Evolutionary conservation across 306 rosid genomes (phyloP).

Genomic region (Macrotyloma uniflorum): DNA sequence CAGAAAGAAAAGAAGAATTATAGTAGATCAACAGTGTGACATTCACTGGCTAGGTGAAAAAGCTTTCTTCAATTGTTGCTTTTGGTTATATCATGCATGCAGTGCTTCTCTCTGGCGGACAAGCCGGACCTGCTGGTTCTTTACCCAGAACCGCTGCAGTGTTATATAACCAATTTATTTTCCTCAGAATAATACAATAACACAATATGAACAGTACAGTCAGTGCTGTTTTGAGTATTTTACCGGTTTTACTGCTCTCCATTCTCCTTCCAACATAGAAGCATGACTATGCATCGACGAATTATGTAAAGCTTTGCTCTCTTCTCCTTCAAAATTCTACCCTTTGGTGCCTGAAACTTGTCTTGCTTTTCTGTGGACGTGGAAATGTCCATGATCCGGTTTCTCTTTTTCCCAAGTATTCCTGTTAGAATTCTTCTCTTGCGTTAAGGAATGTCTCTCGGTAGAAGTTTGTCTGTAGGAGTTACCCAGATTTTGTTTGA

Average conservation of each 20-base stretch:
- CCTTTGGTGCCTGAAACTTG: constrained; percentile 39
- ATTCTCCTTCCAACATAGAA: constrained; percentile 57
- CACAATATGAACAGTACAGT: constrained; percentile 29
- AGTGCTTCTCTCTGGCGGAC: constrained; percentile 38
- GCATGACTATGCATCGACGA: constrained; percentile 54
- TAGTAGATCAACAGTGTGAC: constrained; percentile 14
- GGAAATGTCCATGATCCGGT: constrained; percentile 39
- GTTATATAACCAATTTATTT: constrained; percentile 8
- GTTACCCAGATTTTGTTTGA: constrained; percentile 30
- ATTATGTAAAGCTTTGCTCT: constrained; percentile 57
- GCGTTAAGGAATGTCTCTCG: neutral
- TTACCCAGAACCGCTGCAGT: constrained; percentile 25
- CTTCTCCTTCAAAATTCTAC: constrained; percentile 49
- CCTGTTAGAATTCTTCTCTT: constrained; percentile 22
- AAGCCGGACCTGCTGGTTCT: constrained; percentile 14
- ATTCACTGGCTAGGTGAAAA: constrained; percentile 29
- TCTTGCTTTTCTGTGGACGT: constrained; percentile 44
- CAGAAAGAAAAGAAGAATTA: constrained; percentile 33
- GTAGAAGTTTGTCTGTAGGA: constrained; percentile 26
- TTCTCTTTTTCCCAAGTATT: constrained; percentile 5
- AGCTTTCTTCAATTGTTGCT: constrained; percentile 30
- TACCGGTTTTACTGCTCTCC: constrained; percentile 45
- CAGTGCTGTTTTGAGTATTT: constrained; percentile 19
- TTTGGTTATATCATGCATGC: constrained; percentile 29
- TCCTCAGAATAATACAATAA: constrained; percentile 19